Percentiles rank a stretch among this genome's conserved stretches.
phyloP scores from a whole-genome alignment of 768 basidiomycete genomes.

The Strobilomyces dryophilus region DNA sequence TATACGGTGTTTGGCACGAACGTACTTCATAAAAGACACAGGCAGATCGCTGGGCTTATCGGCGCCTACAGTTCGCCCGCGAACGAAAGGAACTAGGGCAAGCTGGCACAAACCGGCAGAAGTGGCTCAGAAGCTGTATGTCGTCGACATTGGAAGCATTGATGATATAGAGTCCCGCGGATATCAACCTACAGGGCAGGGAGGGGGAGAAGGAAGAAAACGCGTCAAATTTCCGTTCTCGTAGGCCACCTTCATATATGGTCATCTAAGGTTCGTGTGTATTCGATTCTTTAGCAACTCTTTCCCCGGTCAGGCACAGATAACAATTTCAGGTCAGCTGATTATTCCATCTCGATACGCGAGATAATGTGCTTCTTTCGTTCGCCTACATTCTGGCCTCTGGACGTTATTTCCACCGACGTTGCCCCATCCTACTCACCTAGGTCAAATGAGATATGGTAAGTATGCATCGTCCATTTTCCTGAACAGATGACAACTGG shows the following conservation, averaged over 20 bases:
- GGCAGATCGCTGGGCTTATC: background rate
- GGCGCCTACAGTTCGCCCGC: background rate
- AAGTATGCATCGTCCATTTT: background rate
- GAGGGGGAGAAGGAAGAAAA: background rate
- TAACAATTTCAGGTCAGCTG: background rate
- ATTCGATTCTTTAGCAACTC: background rate
- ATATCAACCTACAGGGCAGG: no score
- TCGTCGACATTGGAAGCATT: background rate
- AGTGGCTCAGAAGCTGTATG: background rate
- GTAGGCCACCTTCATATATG: background rate
- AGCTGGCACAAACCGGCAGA: background rate
- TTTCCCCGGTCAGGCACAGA: background rate
- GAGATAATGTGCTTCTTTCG: constrained; percentile 3
- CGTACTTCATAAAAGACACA: no score
- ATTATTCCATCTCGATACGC: background rate
- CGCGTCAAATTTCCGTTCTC: background rate
- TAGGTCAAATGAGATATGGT: background rate
- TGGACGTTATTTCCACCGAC: background rate
- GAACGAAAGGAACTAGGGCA: background rate
- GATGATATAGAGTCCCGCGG: background rate
- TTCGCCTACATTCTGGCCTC: constrained; percentile 4
- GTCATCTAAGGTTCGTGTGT: no score
- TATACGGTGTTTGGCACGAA: background rate
- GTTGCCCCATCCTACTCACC: background rate
- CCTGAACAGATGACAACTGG: background rate